Percentiles rank a stretch among this genome's conserved stretches.
phyloP scores from a whole-genome alignment of 805 yeast genomes.

The Scheffersomyces stipitis region DNA sequence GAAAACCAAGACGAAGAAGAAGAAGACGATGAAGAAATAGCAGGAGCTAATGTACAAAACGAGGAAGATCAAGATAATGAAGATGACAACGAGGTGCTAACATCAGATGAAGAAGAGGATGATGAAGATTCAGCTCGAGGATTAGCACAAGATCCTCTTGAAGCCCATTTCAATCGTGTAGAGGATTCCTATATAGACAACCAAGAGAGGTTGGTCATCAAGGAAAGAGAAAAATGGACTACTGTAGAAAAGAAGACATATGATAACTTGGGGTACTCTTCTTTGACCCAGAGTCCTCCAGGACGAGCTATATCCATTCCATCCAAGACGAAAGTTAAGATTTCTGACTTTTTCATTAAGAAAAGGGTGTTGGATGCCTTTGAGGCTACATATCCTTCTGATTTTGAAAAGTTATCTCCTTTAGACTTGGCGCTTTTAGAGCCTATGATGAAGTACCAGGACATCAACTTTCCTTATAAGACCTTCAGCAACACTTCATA shows the following conservation, averaged over 20 bases:
- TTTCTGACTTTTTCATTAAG: conserved; percentile 19
- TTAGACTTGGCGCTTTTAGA: conserved; percentile 56
- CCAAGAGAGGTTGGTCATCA: conserved; percentile 18
- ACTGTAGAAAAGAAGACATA: conserved; percentile 15
- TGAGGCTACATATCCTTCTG: conserved; percentile 10
- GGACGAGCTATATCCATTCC: conserved; percentile 16
- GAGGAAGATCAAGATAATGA: conserved; percentile 23
- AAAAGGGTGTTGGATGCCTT: conserved; percentile 26
- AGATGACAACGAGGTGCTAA: conserved; percentile 19
- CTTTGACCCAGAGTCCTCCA: conserved; percentile 35
- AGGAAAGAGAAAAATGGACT: conserved; percentile 29
- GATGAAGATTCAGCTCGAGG: conserved; percentile 40
- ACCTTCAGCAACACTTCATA: conserved; percentile 52
- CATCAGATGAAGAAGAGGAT: conserved; percentile 16
- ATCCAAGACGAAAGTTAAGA: conserved; percentile 2
- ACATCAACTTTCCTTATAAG: conserved; percentile 60
- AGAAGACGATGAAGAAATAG: conserved; percentile 14
- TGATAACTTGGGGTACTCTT: conserved; percentile 23
- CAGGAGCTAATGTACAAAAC: conserved; percentile 10
- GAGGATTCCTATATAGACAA: conserved; percentile 35
- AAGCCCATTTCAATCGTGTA: conserved; percentile 65
- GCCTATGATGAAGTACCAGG: conserved; percentile 72
- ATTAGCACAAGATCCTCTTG: conserved; percentile 65
- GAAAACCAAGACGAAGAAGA: conserved; percentile 7
- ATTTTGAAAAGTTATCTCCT: conserved; percentile 13